phyloP scores from a whole-genome alignment of 140 eudicot species.

The Oenanthe javanica region DNA sequence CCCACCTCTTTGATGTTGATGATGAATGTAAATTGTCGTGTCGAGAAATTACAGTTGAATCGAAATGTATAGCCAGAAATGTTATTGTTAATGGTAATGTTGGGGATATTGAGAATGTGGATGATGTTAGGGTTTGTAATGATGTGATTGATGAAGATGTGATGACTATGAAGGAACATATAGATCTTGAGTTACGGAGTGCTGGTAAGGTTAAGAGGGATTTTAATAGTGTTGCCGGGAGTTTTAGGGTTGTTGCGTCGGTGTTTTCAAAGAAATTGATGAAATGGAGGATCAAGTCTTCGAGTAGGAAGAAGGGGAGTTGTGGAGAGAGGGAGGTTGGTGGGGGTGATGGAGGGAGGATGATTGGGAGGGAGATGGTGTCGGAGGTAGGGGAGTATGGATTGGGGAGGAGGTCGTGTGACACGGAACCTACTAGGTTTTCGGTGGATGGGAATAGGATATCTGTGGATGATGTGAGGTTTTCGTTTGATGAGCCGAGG shows the following conservation, averaged over 20 bases:
- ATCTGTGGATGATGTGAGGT: conserved; percentile 34
- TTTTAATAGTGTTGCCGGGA: conserved; percentile 27
- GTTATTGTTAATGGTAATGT: conserved; percentile 20
- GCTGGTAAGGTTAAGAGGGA: conserved; percentile 18
- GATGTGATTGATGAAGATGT: conserved; percentile 37
- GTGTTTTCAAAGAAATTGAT: conserved; percentile 58
- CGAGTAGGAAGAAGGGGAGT: conserved; percentile 28
- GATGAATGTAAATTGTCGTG: conserved; percentile 16
- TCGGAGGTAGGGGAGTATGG: conserved; percentile 59
- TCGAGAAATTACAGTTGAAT: neutral
- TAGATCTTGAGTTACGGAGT: conserved; percentile 54
- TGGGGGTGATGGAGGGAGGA: conserved; percentile 4
- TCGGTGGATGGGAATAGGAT: conserved; percentile 67
- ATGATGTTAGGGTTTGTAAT: conserved; percentile 29
- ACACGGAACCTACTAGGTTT: conserved; percentile 63
- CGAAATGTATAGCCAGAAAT: conserved; percentile 13
- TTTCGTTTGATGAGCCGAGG: conserved; percentile 64
- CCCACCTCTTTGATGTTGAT: conserved; percentile 42
- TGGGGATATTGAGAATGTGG: conserved; percentile 8
- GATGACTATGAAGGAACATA: conserved; percentile 75
- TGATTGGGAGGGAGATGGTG: conserved; percentile 27
- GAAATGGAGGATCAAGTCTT: conserved; percentile 58
- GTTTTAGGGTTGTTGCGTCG: conserved; percentile 57
- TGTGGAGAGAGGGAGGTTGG: conserved; percentile 12
- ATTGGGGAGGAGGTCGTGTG: conserved; percentile 72